Evolutionary conservation across 441 rosid genomes (phyloP).

Genomic region (Syzygium malaccense): DNA sequence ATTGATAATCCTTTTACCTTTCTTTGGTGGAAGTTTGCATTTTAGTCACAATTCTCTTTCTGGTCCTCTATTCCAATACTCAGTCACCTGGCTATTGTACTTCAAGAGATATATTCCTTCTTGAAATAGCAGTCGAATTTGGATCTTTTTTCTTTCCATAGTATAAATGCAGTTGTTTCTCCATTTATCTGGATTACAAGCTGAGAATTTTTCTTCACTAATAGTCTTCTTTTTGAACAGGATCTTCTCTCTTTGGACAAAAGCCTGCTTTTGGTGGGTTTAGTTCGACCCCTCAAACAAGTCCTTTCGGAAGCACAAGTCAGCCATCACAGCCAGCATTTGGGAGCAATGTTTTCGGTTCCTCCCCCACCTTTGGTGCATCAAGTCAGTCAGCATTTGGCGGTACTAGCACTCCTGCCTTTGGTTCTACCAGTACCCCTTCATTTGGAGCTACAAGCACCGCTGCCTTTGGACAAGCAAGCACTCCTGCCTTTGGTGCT

Average conservation of each 20-base stretch:
- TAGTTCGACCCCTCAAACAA: conserved; percentile 57
- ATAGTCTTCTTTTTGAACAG: conserved; percentile 11
- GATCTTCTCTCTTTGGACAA: conserved; percentile 59
- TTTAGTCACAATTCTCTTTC: not conserved
- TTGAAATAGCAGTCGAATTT: not conserved
- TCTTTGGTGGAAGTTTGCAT: not conserved
- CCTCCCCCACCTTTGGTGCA: conserved; percentile 60
- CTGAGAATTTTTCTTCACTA: not conserved
- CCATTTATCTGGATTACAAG: not conserved
- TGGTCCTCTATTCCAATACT: not conserved
- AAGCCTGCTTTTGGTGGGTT: conserved; percentile 71
- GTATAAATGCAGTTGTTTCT: not conserved
- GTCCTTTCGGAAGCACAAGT: conserved; percentile 70
- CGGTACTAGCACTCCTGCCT: conserved; percentile 32
- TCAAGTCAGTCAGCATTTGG: conserved; percentile 51
- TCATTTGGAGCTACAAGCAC: conserved; percentile 4
- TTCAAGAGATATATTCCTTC: not conserved
- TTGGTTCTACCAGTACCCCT: conserved; percentile 1
- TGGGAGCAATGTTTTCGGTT: conserved; percentile 63
- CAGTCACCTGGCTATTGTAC: not conserved
- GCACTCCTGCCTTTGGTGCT: conserved; percentile 44
- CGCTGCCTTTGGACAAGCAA: conserved; percentile 45
- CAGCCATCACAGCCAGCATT: conserved; percentile 87
- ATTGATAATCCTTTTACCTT: not conserved
- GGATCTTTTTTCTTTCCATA: not conserved